Base-by-base conservation (phyloP, 1,284 basidiomycete species). In the Fistulina hepatica region DNA sequence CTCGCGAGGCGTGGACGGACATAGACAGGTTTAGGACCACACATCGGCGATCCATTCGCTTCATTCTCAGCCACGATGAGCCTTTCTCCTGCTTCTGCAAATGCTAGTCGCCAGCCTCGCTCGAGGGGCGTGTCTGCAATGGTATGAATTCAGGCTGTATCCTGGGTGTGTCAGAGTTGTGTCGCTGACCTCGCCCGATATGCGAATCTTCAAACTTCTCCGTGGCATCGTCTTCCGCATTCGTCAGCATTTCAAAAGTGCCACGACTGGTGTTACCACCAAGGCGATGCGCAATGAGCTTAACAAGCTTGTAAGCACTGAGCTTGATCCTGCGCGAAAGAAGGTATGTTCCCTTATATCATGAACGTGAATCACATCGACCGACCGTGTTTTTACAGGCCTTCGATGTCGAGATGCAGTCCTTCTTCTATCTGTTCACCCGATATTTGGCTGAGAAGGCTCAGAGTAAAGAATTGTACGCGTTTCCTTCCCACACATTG, bases 271-370 rank as follows among this genome's bases (percentile, higher is more conserved):
- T 51, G 86, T 98, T 52, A 85, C 92, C 26, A 90, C 92, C 51
- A 97, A 97, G 70, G 75, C 92, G 43, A 97, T 97, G 95, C 82
- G 91, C 68, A 97, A 97, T 58, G 94, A 98, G 71, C 82, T 98
- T 65, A 86, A 86, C 61, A 78, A 78, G 55, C 83, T 98, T 71
- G 90, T 97, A 54, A 68, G 69, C 53, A 81, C 79, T 47, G 82
- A 90, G 55, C 68, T 76, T 47, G 88, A 97, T 54, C 71, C 76
- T 28, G 61, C 68, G 34, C 81, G 82, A 45, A 85, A 83, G 67
- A 89, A 85, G 79, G 92, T 91, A 45, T 44, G 73, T 56, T 15
- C 32, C 19, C 37, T 19, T 10, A 13, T 24, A 21, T 37, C 26
- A 16, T 21, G 39, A 3, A 32, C 34, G 2, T 36, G 33, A 17